Conservation (phyloP, 352 stramenopile species). For the Plasmopara muralis region DNA sequence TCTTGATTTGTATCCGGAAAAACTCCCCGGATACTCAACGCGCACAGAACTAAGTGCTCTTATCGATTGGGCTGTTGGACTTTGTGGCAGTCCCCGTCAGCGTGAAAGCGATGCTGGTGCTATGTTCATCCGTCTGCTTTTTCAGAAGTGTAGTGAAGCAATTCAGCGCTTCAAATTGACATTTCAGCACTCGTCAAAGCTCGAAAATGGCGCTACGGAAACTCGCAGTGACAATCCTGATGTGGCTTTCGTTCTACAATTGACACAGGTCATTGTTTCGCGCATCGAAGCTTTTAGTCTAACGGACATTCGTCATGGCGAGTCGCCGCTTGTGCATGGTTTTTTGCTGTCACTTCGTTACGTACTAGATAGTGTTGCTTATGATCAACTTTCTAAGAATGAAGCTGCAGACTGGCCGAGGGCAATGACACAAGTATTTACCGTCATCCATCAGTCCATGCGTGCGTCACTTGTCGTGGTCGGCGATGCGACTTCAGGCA, state of each 20-base stretch:
- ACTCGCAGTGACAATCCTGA: slow-evolving; percentile 15
- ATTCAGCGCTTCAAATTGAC: slow-evolving; percentile 36
- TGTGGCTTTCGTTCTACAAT: slow-evolving; percentile 49
- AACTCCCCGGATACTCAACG: slow-evolving; percentile 54
- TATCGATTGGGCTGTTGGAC: slow-evolving; percentile 59
- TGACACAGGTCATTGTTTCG: slow-evolving; percentile 42
- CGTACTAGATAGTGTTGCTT: slow-evolving; percentile 57
- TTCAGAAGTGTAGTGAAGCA: slow-evolving; percentile 43
- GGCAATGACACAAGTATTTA: slow-evolving; percentile 44
- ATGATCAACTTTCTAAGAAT: slow-evolving; percentile 24
- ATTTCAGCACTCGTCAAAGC: slow-evolving; percentile 17
- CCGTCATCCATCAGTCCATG: slow-evolving; percentile 54
- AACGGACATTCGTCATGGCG: slow-evolving; percentile 28
- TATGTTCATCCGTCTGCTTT: slow-evolving; percentile 77
- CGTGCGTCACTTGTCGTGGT: slow-evolving; percentile 59
- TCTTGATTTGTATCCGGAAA: slow-evolving; percentile 58
- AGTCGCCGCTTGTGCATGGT: slow-evolving; percentile 69
- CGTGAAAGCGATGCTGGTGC: slow-evolving; percentile 83
- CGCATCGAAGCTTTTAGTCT: slow-evolving; percentile 30
- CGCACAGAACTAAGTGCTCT: slow-evolving; percentile 34
- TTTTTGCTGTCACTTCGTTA: slow-evolving; percentile 71
- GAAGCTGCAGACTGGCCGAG: slow-evolving; percentile 34
- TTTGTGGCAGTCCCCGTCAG: slow-evolving; percentile 68
- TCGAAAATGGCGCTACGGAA: slow-evolving; percentile 3
- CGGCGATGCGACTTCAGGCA: slow-evolving; percentile 61